Conservation (phyloP, 2,329 filamentous ascomycete genomes). For the Aspergillus alliaceus region DNA sequence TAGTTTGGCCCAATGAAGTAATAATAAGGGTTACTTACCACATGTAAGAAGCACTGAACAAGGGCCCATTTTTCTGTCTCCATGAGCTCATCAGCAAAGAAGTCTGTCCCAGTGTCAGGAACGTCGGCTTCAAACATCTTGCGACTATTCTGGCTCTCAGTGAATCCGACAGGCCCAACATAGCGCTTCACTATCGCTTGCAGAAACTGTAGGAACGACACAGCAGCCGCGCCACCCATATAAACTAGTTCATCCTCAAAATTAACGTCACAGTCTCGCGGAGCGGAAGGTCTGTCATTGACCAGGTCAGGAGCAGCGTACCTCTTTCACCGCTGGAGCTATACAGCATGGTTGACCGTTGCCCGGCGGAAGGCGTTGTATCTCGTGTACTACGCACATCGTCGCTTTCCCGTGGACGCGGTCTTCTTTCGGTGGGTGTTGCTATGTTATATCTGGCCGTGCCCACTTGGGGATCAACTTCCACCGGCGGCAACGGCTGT, state of each 20-base stretch:
- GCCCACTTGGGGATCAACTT: not conserved
- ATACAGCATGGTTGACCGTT: not conserved
- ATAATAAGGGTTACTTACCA: not conserved
- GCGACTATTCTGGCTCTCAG: not conserved
- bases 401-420: not conserved
- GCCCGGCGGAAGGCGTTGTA: not conserved
- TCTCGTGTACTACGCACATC: not conserved
- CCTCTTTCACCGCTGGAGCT: not conserved
- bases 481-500: not conserved
- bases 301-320: not conserved
- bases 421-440: not conserved
- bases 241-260: not conserved
- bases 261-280: not conserved
- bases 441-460: not conserved
- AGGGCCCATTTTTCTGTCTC: not conserved
- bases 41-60: not conserved
- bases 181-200: constrained; percentile 1
- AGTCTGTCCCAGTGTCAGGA: not conserved
- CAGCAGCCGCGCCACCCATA: not conserved
- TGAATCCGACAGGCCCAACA: not conserved
- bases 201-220: not conserved
- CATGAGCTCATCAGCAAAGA: not conserved
- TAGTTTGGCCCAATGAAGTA: not conserved
- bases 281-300: not conserved
- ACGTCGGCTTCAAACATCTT: not conserved